A percentile compares a stretch with the other conserved stretches of the same genome.
Conservation (phyloP, 257 asterid genomes). For the Solanum pimpinellifolium region DNA sequence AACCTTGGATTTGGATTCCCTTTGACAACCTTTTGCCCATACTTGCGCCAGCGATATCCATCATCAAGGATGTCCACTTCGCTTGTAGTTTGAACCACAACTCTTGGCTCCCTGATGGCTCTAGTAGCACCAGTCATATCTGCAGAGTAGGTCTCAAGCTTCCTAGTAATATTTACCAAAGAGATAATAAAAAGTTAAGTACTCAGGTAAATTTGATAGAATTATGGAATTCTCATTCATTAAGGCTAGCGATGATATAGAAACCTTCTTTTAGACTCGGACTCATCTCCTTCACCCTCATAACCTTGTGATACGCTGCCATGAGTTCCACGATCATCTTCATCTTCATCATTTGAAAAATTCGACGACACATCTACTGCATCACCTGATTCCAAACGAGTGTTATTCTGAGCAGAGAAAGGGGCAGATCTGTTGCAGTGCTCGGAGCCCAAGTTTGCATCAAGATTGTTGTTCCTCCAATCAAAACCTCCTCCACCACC, state of each 20-base stretch:
- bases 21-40: conserved; percentile 88
- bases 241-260: not conserved
- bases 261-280: conserved; percentile 80
- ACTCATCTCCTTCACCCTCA: conserved; percentile 76
- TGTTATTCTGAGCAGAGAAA: conserved; percentile 26
- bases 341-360: conserved; percentile 60
- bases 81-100: conserved; percentile 88
- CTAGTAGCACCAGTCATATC: conserved; percentile 35
- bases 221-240: not conserved
- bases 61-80: conserved; percentile 89
- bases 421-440: conserved; percentile 22
- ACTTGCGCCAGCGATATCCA: conserved; percentile 95
- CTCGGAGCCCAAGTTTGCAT: conserved; percentile 28
- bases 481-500: conserved; percentile 17
- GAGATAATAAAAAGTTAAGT: not conserved
- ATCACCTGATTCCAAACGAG: conserved; percentile 37
- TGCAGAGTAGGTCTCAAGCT: conserved; percentile 33
- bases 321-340: conserved; percentile 49
- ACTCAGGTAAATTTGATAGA: not conserved
- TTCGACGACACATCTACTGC: conserved; percentile 43
- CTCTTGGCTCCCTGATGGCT: conserved; percentile 81
- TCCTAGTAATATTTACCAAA: conserved; percentile 23
- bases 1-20: conserved; percentile 98
- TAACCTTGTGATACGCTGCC: conserved; percentile 55
- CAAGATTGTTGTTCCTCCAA: conserved; percentile 44